Evolutionary conservation across 2,329 filamentous ascomycete species (phyloP), one percentile per base, ranked within the genome.

Genomic region (Acephala macrosclerotiorum): DNA sequence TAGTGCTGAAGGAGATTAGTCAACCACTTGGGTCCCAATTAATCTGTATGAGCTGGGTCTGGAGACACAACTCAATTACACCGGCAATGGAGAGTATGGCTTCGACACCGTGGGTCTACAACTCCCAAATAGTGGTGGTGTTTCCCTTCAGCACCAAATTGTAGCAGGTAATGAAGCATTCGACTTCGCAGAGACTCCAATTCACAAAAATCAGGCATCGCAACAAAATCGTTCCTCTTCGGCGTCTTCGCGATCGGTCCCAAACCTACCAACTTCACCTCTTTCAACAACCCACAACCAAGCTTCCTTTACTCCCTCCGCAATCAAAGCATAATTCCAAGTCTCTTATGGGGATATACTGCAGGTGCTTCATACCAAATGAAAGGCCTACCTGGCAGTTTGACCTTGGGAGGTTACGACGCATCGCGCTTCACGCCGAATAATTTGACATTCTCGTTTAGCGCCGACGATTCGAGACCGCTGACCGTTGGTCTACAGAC

Each of bases 401-500:
- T 81, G 16, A 78, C 79, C 4, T 73, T 81, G 25, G 78, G 77
- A 16, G 79, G 79, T 12, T 80, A 80, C 63, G 79, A 80, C 58
- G 73, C 75, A 0, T 79, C 78, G 0, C 74, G 77, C 26, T 80
- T 79, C 68, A 69, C 61, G 0, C 72, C 75, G 36, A 80, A 79
- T 66, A 66, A 74, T 1, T 73, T 75, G 9, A 74, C 74, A 6
- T 79, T 80, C 68, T 75, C 74, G 14, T 79, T 81, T 73, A 75
- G 75, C 9, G 74, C 70, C 16, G 79, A 80, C 60, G 42, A 77
- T 42, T 77, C 77, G 2, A 75, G 76, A 2, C 76, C 78, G 49
- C 65, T 80, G 2, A 76, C 79, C 1, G 76, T 79, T 16, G 71
- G 69, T 12, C 70, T 80, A 2, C 78, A 79, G 66, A 60, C 72